These are phyloP conservation scores for Colletotrichum phormii DNA, from an alignment of 2,329 filamentous ascomycete species.

Conservation along the genomic window DNA sequence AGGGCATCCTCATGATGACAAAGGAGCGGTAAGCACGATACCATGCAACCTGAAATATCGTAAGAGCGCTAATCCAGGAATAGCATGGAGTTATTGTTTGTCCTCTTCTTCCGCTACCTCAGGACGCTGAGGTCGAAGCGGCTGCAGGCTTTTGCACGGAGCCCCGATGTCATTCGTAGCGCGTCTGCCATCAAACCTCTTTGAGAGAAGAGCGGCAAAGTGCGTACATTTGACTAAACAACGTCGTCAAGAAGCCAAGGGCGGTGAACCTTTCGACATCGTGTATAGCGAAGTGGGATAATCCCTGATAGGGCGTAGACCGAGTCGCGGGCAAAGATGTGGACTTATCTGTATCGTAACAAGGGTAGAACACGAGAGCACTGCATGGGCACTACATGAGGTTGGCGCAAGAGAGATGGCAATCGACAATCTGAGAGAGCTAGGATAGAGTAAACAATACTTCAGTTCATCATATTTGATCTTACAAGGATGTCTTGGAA, in stretches of 20 bases:
- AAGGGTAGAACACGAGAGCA: not conserved
- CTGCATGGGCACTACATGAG: not conserved
- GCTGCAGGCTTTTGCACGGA: constrained; percentile 73
- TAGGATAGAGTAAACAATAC: not conserved
- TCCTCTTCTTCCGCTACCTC: constrained; percentile 87
- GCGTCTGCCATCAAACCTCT: constrained; percentile 16
- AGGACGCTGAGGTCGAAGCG: constrained; percentile 76
- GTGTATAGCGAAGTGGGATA: not conserved
- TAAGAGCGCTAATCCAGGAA: constrained; percentile 53
- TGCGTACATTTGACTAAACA: not conserved
- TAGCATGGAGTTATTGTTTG: constrained; percentile 84
- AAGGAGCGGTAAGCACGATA: constrained; percentile 81
- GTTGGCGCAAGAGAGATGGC: not conserved
- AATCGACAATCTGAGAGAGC: not conserved
- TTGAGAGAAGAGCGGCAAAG: not conserved
- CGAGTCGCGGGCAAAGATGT: not conserved
- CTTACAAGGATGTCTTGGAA: not conserved
- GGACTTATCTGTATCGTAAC: not conserved
- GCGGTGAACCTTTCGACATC: not conserved
- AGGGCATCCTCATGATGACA: constrained; percentile 98
- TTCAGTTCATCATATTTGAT: not conserved
- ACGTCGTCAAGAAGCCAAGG: too few relatives aligned
- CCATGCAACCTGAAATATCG: not conserved
- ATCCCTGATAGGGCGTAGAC: not conserved
- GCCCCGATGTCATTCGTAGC: constrained; percentile 62